Percentiles rank a stretch among this genome's conserved stretches.
Conservation (phyloP, 164 flowering plant species). For the Chloranthus sessilifolius region DNA sequence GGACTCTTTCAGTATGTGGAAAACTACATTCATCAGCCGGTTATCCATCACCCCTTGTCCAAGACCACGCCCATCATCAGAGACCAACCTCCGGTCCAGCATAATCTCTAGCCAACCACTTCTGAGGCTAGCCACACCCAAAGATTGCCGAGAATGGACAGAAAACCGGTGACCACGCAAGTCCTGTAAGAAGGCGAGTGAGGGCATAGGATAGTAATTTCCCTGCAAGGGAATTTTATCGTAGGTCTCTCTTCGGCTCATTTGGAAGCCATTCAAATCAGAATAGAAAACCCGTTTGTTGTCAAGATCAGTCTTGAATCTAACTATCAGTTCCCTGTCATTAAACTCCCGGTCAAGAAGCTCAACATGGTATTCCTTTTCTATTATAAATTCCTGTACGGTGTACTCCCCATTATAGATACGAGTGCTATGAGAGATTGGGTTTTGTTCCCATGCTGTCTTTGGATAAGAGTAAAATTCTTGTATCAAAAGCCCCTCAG, state of each 20-base stretch:
- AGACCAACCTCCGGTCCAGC: constrained; percentile 79
- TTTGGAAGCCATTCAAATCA: constrained; percentile 93
- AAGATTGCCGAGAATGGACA: constrained; percentile 81
- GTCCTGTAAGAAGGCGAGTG: constrained; percentile 91
- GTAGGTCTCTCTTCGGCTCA: constrained; percentile 91
- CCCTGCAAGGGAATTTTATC: constrained; percentile 96
- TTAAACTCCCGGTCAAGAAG: constrained; percentile 60
- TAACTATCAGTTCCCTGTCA: constrained; percentile 74
- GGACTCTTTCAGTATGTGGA: constrained; percentile 71
- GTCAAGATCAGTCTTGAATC: constrained; percentile 76
- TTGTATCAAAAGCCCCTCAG: constrained; percentile 72
- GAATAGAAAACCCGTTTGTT: constrained; percentile 69
- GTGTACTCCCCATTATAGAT: constrained; percentile 53
- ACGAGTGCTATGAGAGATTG: constrained; percentile 86
- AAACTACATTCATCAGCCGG: constrained; percentile 78
- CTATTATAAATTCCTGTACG: constrained; percentile 62
- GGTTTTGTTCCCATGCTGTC: constrained; percentile 58
- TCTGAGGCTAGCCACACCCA: constrained; percentile 89
- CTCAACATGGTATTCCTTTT: constrained; percentile 98
- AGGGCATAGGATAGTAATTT: constrained; percentile 98
- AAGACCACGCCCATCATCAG: constrained; percentile 96
- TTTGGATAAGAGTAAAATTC: constrained; percentile 80
- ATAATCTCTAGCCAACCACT: constrained; percentile 93
- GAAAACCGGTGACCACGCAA: constrained; percentile 71
- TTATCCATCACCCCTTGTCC: constrained; percentile 99